Conservation (phyloP, 805 yeast genomes). For the Cyberlindnera bimundalis region DNA sequence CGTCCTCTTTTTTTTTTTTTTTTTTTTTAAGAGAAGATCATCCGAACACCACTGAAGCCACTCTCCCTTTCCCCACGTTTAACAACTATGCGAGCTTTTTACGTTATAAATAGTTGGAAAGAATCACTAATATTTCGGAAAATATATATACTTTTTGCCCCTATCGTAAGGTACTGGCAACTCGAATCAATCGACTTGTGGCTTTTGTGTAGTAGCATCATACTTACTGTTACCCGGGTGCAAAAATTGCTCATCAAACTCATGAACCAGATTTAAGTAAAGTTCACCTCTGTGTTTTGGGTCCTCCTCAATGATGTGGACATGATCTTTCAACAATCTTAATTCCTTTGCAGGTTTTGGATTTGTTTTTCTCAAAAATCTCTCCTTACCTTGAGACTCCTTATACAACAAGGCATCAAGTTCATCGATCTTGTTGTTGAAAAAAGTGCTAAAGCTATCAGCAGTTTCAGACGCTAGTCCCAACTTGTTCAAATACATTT, state of each 20-base stretch:
- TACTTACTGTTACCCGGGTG: conserved; percentile 13
- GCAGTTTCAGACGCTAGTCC: conserved; percentile 7
- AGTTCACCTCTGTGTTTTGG: conserved; percentile 4
- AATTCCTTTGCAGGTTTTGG: conserved; percentile 20
- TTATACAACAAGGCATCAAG: conserved; percentile 22
- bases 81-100: too few relatives aligned
- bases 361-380: conserved; percentile 24
- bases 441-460: conserved; percentile 11
- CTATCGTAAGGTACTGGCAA: neutral
- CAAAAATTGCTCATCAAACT: conserved; percentile 23
- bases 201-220: conserved; percentile 10
- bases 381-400: conserved; percentile 20
- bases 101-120: too few relatives aligned
- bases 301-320: conserved; percentile 22
- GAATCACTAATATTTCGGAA: neutral
- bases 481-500: conserved; percentile 10
- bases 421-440: conserved; percentile 17
- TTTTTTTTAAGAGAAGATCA: neutral
- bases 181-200: neutral
- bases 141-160: neutral
- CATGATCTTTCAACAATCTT: conserved; percentile 14
- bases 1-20: too few relatives aligned
- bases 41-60: conserved; percentile 2
- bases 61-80: conserved; percentile 1
- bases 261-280: conserved; percentile 17